Evolutionary conservation across 164 flowering plant species (phyloP).

Genomic region (Cinnamomum chago): DNA sequence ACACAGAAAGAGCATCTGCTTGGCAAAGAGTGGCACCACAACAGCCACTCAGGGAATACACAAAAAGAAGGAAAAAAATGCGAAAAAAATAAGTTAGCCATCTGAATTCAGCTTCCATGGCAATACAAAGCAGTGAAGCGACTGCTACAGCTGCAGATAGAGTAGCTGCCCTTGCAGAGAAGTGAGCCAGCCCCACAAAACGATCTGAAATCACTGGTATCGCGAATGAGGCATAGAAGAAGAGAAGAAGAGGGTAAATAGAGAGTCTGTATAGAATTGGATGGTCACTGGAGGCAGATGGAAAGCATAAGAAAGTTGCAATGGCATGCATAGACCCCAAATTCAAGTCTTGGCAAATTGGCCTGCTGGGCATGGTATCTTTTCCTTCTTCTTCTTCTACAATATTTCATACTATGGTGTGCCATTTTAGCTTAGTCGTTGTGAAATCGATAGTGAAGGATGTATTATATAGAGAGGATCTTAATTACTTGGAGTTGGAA

Average conservation of each 20-base stretch:
- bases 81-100: not conserved
- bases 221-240: not conserved
- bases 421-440: too few species aligned
- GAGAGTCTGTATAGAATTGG: not conserved
- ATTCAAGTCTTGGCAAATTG: not conserved
- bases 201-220: not conserved
- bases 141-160: not conserved
- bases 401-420: too few species aligned
- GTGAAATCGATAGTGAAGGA: not conserved
- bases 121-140: not conserved
- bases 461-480: too few species aligned
- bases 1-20: too few species aligned
- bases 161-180: not conserved
- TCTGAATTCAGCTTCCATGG: not conserved
- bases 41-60: too few species aligned
- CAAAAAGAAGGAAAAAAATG: too few species aligned
- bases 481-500: too few species aligned
- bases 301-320: not conserved
- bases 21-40: too few species aligned
- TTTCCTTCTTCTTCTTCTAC: not conserved
- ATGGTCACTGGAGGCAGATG: not conserved
- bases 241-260: not conserved
- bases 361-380: not conserved
- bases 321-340: not conserved
- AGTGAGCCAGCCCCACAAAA: not conserved